A percentile compares a stretch with the other conserved stretches of the same genome.
Evolutionary conservation across 192 early-diverging fungal species (phyloP).

Genomic region (Oehlia diaphana): DNA sequence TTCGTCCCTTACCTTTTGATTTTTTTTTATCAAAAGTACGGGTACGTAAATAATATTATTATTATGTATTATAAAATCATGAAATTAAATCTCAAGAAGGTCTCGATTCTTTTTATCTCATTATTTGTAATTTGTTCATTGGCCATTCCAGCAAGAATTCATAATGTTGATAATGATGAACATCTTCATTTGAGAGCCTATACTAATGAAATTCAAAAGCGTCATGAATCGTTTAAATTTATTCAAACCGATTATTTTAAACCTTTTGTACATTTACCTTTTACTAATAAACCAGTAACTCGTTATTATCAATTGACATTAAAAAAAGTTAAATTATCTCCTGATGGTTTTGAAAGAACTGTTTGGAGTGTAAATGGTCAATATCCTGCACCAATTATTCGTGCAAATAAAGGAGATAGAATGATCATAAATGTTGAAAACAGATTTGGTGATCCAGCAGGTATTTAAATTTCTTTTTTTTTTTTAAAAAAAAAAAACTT

Average conservation of each 20-base stretch:
- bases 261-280: not conserved
- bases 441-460: constrained; percentile 38
- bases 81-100: too few relatives aligned
- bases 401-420: constrained; percentile 47
- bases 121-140: too few relatives aligned
- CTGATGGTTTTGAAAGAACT: constrained; percentile 64
- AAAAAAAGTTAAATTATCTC: constrained; percentile 15
- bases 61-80: too few relatives aligned
- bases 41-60: too few relatives aligned
- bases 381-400: constrained; percentile 47
- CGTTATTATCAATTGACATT: not conserved
- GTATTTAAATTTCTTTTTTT: not conserved
- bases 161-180: too few relatives aligned
- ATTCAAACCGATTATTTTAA: not conserved
- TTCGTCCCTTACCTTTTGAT: too few relatives aligned
- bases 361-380: constrained; percentile 67
- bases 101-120: too few relatives aligned
- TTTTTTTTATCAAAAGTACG: too few relatives aligned
- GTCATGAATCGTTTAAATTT: not conserved
- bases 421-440: constrained; percentile 47
- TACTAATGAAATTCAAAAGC: too few relatives aligned
- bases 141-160: too few relatives aligned
- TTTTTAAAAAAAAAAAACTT: too few relatives aligned
- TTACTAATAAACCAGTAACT: not conserved
- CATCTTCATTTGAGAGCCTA: too few relatives aligned